Evolutionary conservation across 257 asterid genomes (phyloP).

Genomic region (Solanum piurae): DNA sequence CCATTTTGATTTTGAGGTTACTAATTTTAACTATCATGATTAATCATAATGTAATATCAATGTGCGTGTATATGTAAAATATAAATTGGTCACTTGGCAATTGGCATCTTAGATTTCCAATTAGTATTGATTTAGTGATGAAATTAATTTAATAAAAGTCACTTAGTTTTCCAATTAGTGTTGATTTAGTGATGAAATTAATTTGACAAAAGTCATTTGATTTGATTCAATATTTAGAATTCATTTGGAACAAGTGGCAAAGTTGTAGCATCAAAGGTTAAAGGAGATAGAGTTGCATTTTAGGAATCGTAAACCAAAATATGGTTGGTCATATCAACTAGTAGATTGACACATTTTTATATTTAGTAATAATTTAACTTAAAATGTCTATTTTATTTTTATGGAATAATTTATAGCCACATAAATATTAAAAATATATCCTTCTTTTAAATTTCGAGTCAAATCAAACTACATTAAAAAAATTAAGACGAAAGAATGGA

Average conservation of each 20-base stretch:
- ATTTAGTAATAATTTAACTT: neutral
- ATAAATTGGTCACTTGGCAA: neutral
- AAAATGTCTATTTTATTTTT: accelerated
- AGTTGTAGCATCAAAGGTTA: neutral
- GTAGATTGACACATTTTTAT: too few species aligned
- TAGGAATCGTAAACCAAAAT: too few species aligned
- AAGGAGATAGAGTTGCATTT: too few species aligned
- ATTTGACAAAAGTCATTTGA: neutral
- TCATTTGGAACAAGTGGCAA: neutral
- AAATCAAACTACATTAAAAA: neutral
- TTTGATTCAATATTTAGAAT: neutral
- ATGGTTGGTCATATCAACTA: too few species aligned
- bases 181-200: neutral
- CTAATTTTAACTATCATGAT: neutral
- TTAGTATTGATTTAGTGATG: neutral
- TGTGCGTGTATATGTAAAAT: neutral
- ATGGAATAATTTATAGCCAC: too few species aligned
- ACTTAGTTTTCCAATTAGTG: too few species aligned
- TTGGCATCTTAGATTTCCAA: neutral
- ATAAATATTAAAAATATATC: accelerated
- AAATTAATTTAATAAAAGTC: neutral
- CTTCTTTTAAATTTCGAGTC: too few species aligned
- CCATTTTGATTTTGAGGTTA: neutral
- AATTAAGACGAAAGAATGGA: neutral
- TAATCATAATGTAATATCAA: neutral